A percentile compares a stretch with the other conserved stretches of the same genome.
Conservation (phyloP, 441 rosid genomes). For the Populus tomentosa region DNA sequence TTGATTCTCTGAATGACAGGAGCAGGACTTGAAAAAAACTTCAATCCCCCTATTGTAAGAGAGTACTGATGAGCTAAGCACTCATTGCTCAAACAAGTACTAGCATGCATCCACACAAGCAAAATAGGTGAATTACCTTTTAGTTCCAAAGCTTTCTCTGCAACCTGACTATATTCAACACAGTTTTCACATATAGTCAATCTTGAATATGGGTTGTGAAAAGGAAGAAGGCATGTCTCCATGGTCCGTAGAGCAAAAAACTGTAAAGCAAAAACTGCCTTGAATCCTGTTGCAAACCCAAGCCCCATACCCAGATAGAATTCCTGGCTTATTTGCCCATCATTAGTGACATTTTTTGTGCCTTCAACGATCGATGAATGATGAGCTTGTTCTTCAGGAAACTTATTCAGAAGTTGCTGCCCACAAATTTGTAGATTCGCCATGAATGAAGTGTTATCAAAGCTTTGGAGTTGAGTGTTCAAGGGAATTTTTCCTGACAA, state of each 20-base stretch:
- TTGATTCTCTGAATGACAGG: no score
- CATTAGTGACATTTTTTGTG: not conserved
- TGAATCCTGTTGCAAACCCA: no score
- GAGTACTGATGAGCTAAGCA: not conserved
- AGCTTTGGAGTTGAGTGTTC: conserved; percentile 7
- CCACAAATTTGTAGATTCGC: conserved; percentile 20
- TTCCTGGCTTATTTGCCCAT: not conserved
- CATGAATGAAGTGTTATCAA: not conserved
- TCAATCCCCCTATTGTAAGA: not conserved
- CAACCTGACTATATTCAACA: not conserved
- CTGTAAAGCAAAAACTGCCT: not conserved
- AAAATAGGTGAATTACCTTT: not conserved
- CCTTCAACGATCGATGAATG: not conserved
- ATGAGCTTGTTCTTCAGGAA: not conserved
- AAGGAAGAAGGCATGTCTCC: conserved; percentile 11
- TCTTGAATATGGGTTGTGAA: not conserved
- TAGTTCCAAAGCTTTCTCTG: not conserved
- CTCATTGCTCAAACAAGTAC: not conserved
- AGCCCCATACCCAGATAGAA: no score
- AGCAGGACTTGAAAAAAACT: no score
- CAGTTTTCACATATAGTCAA: not conserved
- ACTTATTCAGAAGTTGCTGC: conserved; percentile 1
- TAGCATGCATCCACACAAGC: not conserved
- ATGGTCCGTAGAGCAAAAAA: not conserved
- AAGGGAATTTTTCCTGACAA: conserved; percentile 9